phyloP scores from a whole-genome alignment of 2,329 filamentous ascomycete species.

The Cercospora citrullina region DNA sequence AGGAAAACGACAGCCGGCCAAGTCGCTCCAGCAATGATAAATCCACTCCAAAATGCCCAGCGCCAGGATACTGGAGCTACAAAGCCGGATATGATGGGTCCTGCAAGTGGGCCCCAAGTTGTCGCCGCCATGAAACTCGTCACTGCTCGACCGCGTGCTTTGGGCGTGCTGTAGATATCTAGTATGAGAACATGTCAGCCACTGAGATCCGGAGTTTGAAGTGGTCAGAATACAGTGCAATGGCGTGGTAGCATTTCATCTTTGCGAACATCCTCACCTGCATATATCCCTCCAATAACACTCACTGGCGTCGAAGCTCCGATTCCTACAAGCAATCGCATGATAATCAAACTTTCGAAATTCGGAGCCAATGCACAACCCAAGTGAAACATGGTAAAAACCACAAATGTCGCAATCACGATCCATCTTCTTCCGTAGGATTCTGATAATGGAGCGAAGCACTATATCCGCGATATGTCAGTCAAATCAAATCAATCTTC shows the following conservation, averaged over 20 bases:
- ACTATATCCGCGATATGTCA: background rate
- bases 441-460: slow-evolving; percentile 49
- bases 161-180: slow-evolving; percentile 62
- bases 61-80: slow-evolving; percentile 64
- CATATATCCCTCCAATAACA: slow-evolving; percentile 62
- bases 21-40: slow-evolving; percentile 66
- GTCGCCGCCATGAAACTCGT: slow-evolving; percentile 67
- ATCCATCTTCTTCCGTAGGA: slow-evolving; percentile 48
- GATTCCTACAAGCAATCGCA: slow-evolving; percentile 47
- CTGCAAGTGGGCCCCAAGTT: slow-evolving; percentile 64
- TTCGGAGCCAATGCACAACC: slow-evolving; percentile 48
- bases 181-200: background rate
- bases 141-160: slow-evolving; percentile 60
- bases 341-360: slow-evolving; percentile 47
- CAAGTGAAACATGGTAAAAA: slow-evolving; percentile 50
- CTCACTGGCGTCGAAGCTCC: slow-evolving; percentile 55
- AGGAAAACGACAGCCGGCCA: slow-evolving; percentile 62
- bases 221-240: background rate
- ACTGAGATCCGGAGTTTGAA: too few relatives aligned
- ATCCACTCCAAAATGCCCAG: slow-evolving; percentile 69
- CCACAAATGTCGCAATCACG: slow-evolving; percentile 53
- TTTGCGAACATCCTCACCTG: slow-evolving; percentile 33
- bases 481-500: too few relatives aligned
- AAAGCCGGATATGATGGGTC: slow-evolving; percentile 66
- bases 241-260: too few relatives aligned